Evolutionary conservation across 768 basidiomycete genomes (phyloP).

Genomic region (Hirschioporus abietinus): DNA sequence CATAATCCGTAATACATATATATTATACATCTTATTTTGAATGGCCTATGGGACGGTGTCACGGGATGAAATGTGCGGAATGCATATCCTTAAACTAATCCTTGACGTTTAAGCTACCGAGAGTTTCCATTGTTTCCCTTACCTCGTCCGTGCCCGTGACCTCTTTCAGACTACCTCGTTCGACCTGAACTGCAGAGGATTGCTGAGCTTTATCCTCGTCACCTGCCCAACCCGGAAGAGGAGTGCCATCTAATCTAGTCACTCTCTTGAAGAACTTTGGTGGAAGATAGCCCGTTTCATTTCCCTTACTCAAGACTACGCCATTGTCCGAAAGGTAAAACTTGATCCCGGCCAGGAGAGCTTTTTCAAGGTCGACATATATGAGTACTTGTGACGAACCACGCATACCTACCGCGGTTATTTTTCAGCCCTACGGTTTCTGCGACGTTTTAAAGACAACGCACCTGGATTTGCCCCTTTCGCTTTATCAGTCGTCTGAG

Average conservation of each 20-base stretch:
- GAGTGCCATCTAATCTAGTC: constrained; percentile 38
- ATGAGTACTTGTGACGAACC: constrained; percentile 72
- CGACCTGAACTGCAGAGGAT: not conserved
- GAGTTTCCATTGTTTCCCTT: not conserved
- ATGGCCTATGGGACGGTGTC: too few species aligned
- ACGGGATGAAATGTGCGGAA: not conserved
- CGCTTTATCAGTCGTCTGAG: constrained; percentile 60
- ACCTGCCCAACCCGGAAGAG: constrained; percentile 21
- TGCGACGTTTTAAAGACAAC: constrained; percentile 16
- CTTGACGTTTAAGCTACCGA: not conserved
- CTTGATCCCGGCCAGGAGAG: constrained; percentile 59
- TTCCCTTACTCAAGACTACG: constrained; percentile 81
- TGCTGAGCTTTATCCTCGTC: not conserved
- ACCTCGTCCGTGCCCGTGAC: not conserved
- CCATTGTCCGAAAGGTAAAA: constrained; percentile 84
- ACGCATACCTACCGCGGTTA: constrained; percentile 63
- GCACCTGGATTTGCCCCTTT: constrained; percentile 71
- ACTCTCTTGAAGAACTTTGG: constrained; percentile 68
- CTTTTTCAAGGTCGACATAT: constrained; percentile 71
- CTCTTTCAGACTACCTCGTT: not conserved
- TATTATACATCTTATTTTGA: not conserved
- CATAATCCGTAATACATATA: not conserved
- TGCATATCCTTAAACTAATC: not conserved
- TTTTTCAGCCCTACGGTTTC: constrained; percentile 4
- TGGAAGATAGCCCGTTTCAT: constrained; percentile 53